phyloP scores from a whole-genome alignment of 2,329 filamentous ascomycete species.

The Aspergillus awamori region DNA sequence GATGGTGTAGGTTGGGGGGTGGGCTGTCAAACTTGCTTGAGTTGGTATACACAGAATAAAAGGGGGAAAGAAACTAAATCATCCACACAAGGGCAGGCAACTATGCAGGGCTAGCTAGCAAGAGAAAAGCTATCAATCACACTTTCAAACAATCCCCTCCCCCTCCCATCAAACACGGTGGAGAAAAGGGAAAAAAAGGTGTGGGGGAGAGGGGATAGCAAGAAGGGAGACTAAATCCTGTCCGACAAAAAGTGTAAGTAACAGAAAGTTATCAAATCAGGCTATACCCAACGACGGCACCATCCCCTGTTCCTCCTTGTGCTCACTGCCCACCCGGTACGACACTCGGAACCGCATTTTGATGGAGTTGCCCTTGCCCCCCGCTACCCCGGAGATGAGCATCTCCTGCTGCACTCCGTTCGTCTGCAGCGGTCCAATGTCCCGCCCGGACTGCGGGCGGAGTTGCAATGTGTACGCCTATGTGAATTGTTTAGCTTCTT shows the following conservation, averaged over 20 bases:
- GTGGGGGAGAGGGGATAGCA: background rate
- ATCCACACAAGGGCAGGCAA: background rate
- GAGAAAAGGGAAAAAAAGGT: too few relatives aligned
- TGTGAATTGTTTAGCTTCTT: slow-evolving; percentile 5
- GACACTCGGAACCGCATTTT: slow-evolving; percentile 88
- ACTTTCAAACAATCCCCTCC: too few relatives aligned
- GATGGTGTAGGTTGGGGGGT: background rate
- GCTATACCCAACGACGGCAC: slow-evolving; percentile 77
- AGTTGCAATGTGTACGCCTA: slow-evolving; percentile 81
- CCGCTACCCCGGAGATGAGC: slow-evolving; percentile 72
- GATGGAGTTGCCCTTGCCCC: slow-evolving; percentile 72
- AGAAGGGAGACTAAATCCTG: background rate
- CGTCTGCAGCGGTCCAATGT: slow-evolving; percentile 70
- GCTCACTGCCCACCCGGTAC: slow-evolving; percentile 68
- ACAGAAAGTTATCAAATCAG: slow-evolving; percentile 38
- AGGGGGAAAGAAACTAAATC: background rate
- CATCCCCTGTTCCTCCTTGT: slow-evolving; percentile 79
- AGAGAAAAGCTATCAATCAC: too few relatives aligned
- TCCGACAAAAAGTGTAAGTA: background rate
- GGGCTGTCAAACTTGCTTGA: background rate
- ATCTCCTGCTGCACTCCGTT: slow-evolving; percentile 82
- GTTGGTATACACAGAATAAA: background rate
- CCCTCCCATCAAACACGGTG: too few relatives aligned
- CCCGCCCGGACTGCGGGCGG: slow-evolving; percentile 80
- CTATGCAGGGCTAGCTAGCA: background rate